Evolutionary conservation across 2,329 filamentous ascomycete genomes (phyloP).

Genomic region (Neobulgaria alba): DNA sequence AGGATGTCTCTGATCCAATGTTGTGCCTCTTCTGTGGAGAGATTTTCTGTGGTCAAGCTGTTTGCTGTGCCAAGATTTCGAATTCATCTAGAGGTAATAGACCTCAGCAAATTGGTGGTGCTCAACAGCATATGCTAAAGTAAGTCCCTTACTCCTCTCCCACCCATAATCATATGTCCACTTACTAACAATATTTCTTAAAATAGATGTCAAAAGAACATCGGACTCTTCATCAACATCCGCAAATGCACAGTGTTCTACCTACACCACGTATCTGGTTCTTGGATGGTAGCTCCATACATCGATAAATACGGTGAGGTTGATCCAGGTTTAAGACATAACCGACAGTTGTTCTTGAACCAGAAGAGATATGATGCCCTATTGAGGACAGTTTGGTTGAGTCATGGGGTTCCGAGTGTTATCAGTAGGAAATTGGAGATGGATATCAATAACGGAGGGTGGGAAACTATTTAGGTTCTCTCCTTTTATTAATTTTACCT

Average conservation of each 20-base stretch:
- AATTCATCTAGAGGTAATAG: conserved; percentile 24
- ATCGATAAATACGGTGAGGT: conserved; percentile 94
- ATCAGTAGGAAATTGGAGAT: conserved; percentile 87
- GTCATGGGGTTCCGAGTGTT: conserved; percentile 77
- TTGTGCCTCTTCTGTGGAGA: conserved; percentile 93
- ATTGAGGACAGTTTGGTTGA: conserved; percentile 76
- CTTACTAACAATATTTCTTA: conserved; percentile 19
- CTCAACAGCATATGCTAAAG: conserved; percentile 83
- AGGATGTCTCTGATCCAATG: conserved; percentile 82
- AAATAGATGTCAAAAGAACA: conserved; percentile 71
- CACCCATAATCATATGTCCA: conserved; percentile 1
- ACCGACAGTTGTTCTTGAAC: conserved; percentile 83
- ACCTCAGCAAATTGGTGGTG: conserved; percentile 57
- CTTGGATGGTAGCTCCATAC: conserved; percentile 82
- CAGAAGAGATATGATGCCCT: conserved; percentile 89
- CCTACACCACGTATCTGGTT: conserved; percentile 72
- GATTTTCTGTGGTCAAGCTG: conserved; percentile 91
- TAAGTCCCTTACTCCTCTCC: conserved; percentile 38
- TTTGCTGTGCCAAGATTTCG: conserved; percentile 69
- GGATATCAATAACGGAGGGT: conserved; percentile 94
- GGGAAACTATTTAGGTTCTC: conserved; percentile 74
- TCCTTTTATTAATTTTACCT: too few species aligned
- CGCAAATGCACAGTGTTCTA: conserved; percentile 92
- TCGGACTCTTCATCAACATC: conserved; percentile 94
- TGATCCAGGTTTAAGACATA: conserved; percentile 80